A percentile compares a stretch with the other conserved stretches of the same genome.
These are phyloP conservation scores for Penicillium bovifimosum DNA, from an alignment of 495 filamentous ascomycete species.

Conservation along the genomic window DNA sequence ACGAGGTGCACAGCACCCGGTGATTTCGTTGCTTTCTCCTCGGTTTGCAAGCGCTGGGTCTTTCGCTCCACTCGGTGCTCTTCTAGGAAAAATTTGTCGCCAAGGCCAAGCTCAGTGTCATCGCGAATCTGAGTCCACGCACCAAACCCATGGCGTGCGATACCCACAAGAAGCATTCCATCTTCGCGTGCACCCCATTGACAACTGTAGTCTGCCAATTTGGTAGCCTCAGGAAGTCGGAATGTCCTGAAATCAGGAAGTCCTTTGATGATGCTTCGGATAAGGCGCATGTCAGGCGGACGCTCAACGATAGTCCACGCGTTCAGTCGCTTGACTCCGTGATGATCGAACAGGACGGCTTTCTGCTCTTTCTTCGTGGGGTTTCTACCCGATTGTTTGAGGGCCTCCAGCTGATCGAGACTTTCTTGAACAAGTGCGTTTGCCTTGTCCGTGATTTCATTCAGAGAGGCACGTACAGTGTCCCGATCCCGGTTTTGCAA, in stretches of 20 bases:
- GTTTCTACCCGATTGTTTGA: conserved; percentile 65
- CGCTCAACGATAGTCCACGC: conserved; percentile 90
- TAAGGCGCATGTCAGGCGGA: conserved; percentile 76
- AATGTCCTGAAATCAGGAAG: conserved; percentile 67
- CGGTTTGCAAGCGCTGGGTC: conserved; percentile 74
- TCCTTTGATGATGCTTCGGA: conserved; percentile 63
- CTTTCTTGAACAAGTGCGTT: conserved; percentile 66
- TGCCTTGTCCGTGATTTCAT: conserved; percentile 69
- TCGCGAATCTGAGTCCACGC: conserved; percentile 91
- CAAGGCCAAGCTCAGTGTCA: conserved; percentile 77
- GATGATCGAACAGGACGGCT: conserved; percentile 88
- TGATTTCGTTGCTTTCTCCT: conserved; percentile 74
- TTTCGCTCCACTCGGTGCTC: conserved; percentile 98
- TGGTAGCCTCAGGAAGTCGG: conserved; percentile 84
- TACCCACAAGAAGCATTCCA: conserved; percentile 93
- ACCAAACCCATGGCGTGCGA: conserved; percentile 87
- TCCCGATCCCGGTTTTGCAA: conserved; percentile 73
- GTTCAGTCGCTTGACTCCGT: conserved; percentile 87
- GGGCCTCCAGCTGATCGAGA: conserved; percentile 48
- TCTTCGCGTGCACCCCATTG: conserved; percentile 90
- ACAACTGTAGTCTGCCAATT: conserved; percentile 79
- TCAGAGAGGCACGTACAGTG: conserved; percentile 62
- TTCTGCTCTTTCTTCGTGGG: conserved; percentile 95
- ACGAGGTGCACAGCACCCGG: conserved; percentile 95
- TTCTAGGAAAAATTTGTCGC: conserved; percentile 93